Conservation (phyloP, 1,139 yeast species). For the Hyphopichia buzzinii region DNA sequence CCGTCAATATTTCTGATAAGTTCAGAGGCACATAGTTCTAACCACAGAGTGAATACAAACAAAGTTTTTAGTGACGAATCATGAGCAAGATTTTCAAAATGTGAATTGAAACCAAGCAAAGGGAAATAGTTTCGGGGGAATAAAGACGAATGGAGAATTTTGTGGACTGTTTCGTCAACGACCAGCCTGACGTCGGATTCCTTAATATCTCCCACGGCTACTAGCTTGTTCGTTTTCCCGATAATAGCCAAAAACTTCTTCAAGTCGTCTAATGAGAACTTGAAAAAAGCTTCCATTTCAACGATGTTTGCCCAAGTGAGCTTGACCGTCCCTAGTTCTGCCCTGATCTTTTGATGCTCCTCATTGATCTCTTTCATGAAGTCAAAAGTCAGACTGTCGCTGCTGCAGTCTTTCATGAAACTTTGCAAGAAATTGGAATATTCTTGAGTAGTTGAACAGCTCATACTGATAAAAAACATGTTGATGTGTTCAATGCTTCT, state of each 20-base stretch:
- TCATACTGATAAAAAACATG: slow-evolving; percentile 40
- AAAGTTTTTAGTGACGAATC: slow-evolving; percentile 17
- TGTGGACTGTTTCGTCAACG: slow-evolving; percentile 17
- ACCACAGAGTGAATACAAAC: slow-evolving; percentile 24
- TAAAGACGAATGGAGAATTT: slow-evolving; percentile 7
- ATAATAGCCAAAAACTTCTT: slow-evolving; percentile 27
- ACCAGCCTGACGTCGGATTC: slow-evolving; percentile 36
- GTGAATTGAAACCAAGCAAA: background rate
- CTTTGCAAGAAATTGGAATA: slow-evolving; percentile 19
- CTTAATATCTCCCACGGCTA: slow-evolving; percentile 45
- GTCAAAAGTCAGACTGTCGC: slow-evolving; percentile 30
- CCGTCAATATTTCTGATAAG: slow-evolving; percentile 38
- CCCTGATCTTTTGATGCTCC: slow-evolving; percentile 17
- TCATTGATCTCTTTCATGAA: slow-evolving; percentile 24
- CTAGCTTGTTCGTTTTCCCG: slow-evolving; percentile 40
- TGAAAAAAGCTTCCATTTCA: slow-evolving; percentile 57
- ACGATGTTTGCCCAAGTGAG: slow-evolving; percentile 27
- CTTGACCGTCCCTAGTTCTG: slow-evolving; percentile 21
- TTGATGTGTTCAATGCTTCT: slow-evolving; percentile 50
- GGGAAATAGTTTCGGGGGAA: slow-evolving; percentile 1
- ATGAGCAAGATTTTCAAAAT: slow-evolving; percentile 8
- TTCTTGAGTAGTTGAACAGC: slow-evolving; percentile 27
- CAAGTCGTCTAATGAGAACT: slow-evolving; percentile 52
- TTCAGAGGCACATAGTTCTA: slow-evolving; percentile 31
- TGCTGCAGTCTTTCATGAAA: slow-evolving; percentile 18